phyloP scores from a whole-genome alignment of 768 basidiomycete species.

The Rickenella mellea region DNA sequence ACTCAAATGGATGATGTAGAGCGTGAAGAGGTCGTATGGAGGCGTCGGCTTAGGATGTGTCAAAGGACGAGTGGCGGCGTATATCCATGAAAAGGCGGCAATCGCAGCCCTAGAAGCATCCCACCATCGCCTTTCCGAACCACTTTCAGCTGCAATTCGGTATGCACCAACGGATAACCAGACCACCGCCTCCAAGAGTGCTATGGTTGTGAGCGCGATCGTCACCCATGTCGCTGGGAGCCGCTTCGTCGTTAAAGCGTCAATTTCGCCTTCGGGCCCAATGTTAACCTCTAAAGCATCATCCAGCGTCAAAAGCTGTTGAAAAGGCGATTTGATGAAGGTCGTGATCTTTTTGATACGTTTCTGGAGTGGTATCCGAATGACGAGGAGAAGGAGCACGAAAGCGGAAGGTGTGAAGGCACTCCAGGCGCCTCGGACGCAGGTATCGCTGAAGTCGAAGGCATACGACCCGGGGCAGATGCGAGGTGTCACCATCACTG shows the following conservation, averaged over 20 bases:
- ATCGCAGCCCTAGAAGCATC: conserved; percentile 39
- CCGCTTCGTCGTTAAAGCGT: background rate
- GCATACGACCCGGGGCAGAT: too few relatives aligned
- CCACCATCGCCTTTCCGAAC: conserved; percentile 21
- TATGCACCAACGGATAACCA: conserved; percentile 51
- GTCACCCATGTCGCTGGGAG: conserved; percentile 47
- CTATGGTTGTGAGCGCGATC: conserved; percentile 42
- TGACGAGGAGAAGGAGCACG: conserved; percentile 33
- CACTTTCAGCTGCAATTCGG: conserved; percentile 11
- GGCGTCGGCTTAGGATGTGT: conserved; percentile 43
- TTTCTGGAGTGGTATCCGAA: conserved; percentile 8
- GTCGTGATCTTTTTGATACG: conserved; percentile 5
- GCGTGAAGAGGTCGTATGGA: conserved; percentile 53
- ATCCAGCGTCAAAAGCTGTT: conserved; percentile 14
- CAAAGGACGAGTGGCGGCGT: conserved; percentile 48
- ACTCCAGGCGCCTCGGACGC: conserved; percentile 44
- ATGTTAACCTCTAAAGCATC: too few relatives aligned
- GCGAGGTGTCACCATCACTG: too few relatives aligned
- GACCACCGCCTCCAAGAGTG: conserved; percentile 43
- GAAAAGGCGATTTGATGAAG: conserved; percentile 11
- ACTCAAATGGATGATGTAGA: conserved; percentile 44
- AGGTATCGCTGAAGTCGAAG: conserved; percentile 33
- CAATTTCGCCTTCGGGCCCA: background rate
- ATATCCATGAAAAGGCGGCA: conserved; percentile 54
- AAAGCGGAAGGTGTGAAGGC: conserved; percentile 35